A percentile compares a stretch with the other conserved stretches of the same genome.
Evolutionary conservation across 192 early-diverging fungal genomes (phyloP).

Genomic region (Coemansia sp.): DNA sequence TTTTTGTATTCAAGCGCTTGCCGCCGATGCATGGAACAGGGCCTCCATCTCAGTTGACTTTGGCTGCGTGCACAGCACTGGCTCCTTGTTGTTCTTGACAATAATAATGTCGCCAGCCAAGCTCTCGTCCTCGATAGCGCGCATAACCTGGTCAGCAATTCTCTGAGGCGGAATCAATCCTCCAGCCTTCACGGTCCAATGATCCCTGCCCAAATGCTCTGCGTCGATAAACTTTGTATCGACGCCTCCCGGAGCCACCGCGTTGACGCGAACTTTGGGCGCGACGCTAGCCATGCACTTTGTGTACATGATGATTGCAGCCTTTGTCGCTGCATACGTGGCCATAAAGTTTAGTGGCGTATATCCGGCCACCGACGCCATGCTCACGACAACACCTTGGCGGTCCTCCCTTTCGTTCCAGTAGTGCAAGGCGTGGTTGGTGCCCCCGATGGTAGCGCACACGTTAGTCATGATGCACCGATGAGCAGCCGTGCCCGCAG

Average conservation of each 20-base stretch:
- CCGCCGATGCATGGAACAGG: not conserved
- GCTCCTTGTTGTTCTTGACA: conserved; percentile 11
- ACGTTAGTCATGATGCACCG: conserved; percentile 72
- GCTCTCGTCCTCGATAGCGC: conserved; percentile 55
- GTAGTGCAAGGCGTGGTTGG: conserved; percentile 63
- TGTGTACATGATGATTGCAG: conserved; percentile 66
- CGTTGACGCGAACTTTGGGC: conserved; percentile 64
- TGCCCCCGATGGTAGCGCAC: conserved; percentile 69
- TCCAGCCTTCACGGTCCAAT: conserved; percentile 11
- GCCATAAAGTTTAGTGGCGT: conserved; percentile 55
- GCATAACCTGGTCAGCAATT: conserved; percentile 59
- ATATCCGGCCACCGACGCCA: conserved; percentile 69
- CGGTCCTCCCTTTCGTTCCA: conserved; percentile 44
- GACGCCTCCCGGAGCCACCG: conserved; percentile 59
- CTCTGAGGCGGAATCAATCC: conserved; percentile 32
- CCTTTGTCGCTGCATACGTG: conserved; percentile 75
- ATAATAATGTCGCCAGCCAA: conserved; percentile 52
- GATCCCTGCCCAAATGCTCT: conserved; percentile 34
- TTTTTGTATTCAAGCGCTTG: not conserved
- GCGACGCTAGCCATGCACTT: conserved; percentile 43
- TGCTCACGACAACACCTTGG: conserved; percentile 69
- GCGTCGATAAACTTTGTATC: conserved; percentile 56
- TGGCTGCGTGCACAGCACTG: conserved; percentile 15
- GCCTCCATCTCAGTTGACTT: conserved; percentile 23
- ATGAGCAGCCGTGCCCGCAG: conserved; percentile 52